These are phyloP conservation scores for Populus deltoides DNA, from an alignment of 345 rosid genomes.

Conservation along the genomic window DNA sequence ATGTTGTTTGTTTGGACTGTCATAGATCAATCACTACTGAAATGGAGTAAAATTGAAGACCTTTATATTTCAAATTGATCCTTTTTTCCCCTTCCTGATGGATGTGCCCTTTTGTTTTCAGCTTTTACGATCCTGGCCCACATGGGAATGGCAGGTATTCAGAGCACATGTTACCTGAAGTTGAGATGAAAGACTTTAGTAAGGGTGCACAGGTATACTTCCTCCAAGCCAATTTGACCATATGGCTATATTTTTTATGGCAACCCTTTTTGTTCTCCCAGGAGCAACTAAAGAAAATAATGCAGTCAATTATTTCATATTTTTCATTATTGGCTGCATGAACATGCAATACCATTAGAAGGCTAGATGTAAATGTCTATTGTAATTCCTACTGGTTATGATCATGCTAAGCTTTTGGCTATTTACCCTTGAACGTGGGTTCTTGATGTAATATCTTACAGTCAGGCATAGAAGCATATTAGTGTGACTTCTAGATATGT, in stretches of 20 bases:
- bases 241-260: not conserved
- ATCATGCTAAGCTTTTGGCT: not conserved
- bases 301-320: not conserved
- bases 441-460: not conserved
- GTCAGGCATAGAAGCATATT: not conserved
- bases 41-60: not conserved
- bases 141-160: constrained; percentile 98
- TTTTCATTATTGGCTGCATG: constrained; percentile 1
- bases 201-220: constrained; percentile 95
- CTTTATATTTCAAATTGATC: not conserved
- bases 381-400: not conserved
- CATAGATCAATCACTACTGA: not conserved
- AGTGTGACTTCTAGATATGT: not conserved
- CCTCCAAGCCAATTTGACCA: not conserved
- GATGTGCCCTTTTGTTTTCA: constrained; percentile 30
- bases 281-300: not conserved
- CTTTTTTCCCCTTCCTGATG: constrained; percentile 12
- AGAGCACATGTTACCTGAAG: constrained; percentile 93
- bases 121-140: constrained; percentile 95
- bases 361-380: not conserved
- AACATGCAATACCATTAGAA: not conserved
- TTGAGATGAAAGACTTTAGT: constrained; percentile 83
- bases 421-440: not conserved
- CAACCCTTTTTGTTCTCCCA: not conserved
- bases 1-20: not conserved